A percentile compares a stretch with the other conserved stretches of the same genome.
phyloP scores from a whole-genome alignment of 495 filamentous ascomycete genomes.

The Aspergillus incahuasiensis region DNA sequence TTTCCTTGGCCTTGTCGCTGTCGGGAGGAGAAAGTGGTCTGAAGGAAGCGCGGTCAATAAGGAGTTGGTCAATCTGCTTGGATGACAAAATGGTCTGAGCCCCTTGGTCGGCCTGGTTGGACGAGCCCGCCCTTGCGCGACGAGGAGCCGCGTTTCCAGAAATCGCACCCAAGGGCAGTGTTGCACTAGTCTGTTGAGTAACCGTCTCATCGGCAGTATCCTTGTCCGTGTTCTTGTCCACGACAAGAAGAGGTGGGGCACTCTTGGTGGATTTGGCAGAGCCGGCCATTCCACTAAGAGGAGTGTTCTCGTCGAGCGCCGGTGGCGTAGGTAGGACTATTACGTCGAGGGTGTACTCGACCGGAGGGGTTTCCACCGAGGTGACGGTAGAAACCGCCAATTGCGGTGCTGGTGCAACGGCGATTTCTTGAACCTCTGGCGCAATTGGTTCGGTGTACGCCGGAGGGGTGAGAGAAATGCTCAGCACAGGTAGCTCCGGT shows the following conservation, averaged over 20 bases:
- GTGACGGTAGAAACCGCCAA: slow-evolving; percentile 37
- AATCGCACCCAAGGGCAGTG: slow-evolving; percentile 38
- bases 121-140: slow-evolving; percentile 25
- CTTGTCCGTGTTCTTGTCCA: slow-evolving; percentile 53
- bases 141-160: slow-evolving; percentile 40
- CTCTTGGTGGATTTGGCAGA: slow-evolving; percentile 18
- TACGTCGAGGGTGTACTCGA: slow-evolving; percentile 8
- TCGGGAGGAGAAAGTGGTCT: slow-evolving; percentile 33
- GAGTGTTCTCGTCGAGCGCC: slow-evolving; percentile 14
- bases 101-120: slow-evolving; percentile 58
- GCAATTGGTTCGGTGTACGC: slow-evolving; percentile 36
- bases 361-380: slow-evolving; percentile 39
- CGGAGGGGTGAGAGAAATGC: slow-evolving; percentile 31
- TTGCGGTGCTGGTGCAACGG: slow-evolving; percentile 10
- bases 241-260: slow-evolving; percentile 30
- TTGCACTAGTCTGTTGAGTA: slow-evolving; percentile 40
- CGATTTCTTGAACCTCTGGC: slow-evolving; percentile 17
- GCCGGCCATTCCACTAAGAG: slow-evolving; percentile 4
- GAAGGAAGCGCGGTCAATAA: slow-evolving; percentile 42
- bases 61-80: slow-evolving; percentile 63
- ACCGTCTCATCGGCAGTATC: slow-evolving; percentile 30
- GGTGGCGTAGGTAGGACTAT: slow-evolving; percentile 18
- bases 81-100: slow-evolving; percentile 72
- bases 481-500: slow-evolving; percentile 27
- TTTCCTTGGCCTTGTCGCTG: slow-evolving; percentile 28